Percentiles rank a stretch among this genome's conserved stretches.
Evolutionary conservation across 139 green algal species (phyloP).

Genomic region (Deuterostichococcus epilithicus): DNA sequence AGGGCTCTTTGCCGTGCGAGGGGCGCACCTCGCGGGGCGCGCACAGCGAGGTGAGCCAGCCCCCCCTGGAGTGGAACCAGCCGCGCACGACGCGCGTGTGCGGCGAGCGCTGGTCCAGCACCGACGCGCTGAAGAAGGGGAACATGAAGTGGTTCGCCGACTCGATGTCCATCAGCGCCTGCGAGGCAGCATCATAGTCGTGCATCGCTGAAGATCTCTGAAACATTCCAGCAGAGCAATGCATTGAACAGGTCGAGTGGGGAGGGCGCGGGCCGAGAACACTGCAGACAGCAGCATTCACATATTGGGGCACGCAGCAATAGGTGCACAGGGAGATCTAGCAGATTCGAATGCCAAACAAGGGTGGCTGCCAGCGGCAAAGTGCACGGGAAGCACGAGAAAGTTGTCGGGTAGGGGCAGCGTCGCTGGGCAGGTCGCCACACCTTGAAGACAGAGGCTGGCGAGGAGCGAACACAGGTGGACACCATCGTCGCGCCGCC

Average conservation of each 20-base stretch:
- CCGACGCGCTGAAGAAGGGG: neutral
- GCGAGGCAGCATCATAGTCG: neutral
- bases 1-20: neutral
- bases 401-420: neutral
- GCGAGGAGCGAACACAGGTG: constrained; percentile 32
- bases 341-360: too few relatives aligned
- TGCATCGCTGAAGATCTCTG: too few relatives aligned
- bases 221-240: too few relatives aligned
- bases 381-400: too few relatives aligned
- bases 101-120: constrained; percentile 6
- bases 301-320: too few relatives aligned
- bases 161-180: constrained; percentile 5
- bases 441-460: constrained; percentile 34
- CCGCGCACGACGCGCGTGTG: neutral
- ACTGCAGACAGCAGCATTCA: too few relatives aligned
- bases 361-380: too few relatives aligned
- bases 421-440: neutral
- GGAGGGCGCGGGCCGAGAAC: too few relatives aligned
- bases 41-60: constrained; percentile 11
- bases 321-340: too few relatives aligned
- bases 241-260: too few relatives aligned
- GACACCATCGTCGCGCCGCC: constrained; percentile 50
- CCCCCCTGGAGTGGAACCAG: neutral
- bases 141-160: constrained; percentile 2
- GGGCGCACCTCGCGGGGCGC: constrained; percentile 11